Evolutionary conservation across 805 yeast species (phyloP).

Genomic region (Candida railenensis): DNA sequence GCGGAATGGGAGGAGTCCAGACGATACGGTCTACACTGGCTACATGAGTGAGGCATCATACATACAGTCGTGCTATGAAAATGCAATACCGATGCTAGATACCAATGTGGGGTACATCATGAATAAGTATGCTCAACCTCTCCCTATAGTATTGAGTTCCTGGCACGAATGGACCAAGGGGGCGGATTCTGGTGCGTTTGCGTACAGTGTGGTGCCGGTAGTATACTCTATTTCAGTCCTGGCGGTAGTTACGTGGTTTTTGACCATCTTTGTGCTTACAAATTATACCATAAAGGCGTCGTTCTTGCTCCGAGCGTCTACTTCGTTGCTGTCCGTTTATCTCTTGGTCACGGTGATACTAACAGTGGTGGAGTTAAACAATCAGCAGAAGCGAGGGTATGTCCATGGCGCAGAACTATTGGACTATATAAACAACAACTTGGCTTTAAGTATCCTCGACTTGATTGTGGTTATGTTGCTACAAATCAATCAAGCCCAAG

Average conservation of each 20-base stretch:
- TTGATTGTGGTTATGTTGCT: conserved; percentile 56
- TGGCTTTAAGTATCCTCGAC: conserved; percentile 54
- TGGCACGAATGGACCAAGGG: conserved; percentile 47
- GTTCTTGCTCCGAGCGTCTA: conserved; percentile 46
- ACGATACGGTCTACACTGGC: background rate
- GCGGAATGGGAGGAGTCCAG: conserved; percentile 6
- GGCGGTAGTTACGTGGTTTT: conserved; percentile 61
- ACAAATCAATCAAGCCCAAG: conserved; percentile 69
- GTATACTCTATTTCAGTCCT: conserved; percentile 62
- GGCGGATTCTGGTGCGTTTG: conserved; percentile 42
- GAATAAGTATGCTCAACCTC: conserved; percentile 22
- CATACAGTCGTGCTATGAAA: conserved; percentile 31
- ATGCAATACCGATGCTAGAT: conserved; percentile 34
- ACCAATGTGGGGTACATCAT: conserved; percentile 35
- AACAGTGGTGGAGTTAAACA: conserved; percentile 44
- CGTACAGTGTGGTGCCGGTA: conserved; percentile 59
- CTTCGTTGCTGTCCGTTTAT: conserved; percentile 54
- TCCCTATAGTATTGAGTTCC: conserved; percentile 45
- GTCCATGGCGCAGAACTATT: conserved; percentile 45
- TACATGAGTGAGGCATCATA: conserved; percentile 21
- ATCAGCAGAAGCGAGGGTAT: conserved; percentile 47
- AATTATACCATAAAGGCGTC: conserved; percentile 66
- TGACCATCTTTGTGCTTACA: conserved; percentile 63
- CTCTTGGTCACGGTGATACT: conserved; percentile 49
- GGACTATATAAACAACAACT: conserved; percentile 40